A percentile compares a stretch with the other conserved stretches of the same genome.
Conservation (phyloP, 1,284 basidiomycete species). For the Rhodotorula sp. region DNA sequence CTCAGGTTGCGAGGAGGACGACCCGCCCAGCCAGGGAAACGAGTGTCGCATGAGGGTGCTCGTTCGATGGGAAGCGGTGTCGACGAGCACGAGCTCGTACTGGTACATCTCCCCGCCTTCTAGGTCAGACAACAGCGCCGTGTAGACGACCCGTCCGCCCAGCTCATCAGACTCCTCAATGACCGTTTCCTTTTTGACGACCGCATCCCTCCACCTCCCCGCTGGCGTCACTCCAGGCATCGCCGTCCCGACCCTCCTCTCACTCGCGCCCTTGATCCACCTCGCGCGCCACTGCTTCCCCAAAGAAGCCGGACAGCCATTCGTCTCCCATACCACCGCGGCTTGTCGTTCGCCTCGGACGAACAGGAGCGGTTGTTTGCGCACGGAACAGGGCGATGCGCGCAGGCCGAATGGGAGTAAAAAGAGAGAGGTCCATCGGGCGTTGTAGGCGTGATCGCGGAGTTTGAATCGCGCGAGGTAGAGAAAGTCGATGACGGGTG, state of each 20-base stretch:
- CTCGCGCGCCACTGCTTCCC: slow-evolving; percentile 12
- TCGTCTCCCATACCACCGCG: slow-evolving; percentile 43
- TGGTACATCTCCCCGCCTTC: slow-evolving; percentile 17
- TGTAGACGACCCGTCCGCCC: slow-evolving; percentile 30
- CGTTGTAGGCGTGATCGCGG: slow-evolving; percentile 26
- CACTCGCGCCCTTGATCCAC: not conserved
- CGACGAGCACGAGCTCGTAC: slow-evolving; percentile 27
- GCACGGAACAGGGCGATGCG: slow-evolving; percentile 23
- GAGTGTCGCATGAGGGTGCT: slow-evolving; percentile 19
- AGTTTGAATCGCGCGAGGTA: slow-evolving; percentile 39
- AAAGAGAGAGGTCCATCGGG: slow-evolving; percentile 21
- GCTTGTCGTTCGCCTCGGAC: slow-evolving; percentile 31
- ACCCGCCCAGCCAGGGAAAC: slow-evolving; percentile 28
- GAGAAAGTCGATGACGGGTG: slow-evolving; percentile 8
- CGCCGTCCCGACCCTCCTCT: not conserved
- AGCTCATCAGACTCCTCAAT: slow-evolving; percentile 11
- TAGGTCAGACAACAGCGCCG: slow-evolving; percentile 21
- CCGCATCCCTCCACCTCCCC: not conserved
- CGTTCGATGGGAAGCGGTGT: not conserved
- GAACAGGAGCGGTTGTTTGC: slow-evolving; percentile 42
- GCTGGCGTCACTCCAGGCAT: not conserved
- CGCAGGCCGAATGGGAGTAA: slow-evolving; percentile 25
- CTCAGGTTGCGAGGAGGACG: not conserved
- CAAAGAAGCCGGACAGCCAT: slow-evolving; percentile 3
- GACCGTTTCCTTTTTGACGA: slow-evolving; percentile 6